These are phyloP conservation scores for Sugiyamaella valdiviana DNA, from an alignment of 805 yeast species.

Conservation along the genomic window DNA sequence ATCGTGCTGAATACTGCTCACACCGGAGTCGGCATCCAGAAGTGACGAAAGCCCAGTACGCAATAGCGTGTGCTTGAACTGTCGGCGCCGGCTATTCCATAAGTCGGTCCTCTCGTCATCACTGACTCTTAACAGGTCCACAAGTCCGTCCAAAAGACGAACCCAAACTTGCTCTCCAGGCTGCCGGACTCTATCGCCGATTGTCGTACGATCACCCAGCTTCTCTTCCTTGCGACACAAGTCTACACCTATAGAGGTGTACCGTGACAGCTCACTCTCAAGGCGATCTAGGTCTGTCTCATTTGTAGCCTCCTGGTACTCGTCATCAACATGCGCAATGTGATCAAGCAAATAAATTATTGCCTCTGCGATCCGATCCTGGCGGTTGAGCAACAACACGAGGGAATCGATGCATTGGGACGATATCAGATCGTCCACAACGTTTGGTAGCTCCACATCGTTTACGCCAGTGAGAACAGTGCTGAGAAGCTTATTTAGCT, in stretches of 20 bases:
- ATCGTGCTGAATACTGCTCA: constrained; percentile 15
- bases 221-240: constrained; percentile 17
- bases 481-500: constrained; percentile 21
- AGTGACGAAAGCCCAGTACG: constrained; percentile 19
- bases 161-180: constrained; percentile 33
- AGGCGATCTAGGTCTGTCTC: neutral
- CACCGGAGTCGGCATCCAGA: constrained; percentile 28
- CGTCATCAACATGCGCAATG: constrained; percentile 17
- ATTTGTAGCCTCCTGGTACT: constrained; percentile 5
- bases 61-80: constrained; percentile 13
- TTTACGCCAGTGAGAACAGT: constrained; percentile 28
- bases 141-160: constrained; percentile 36
- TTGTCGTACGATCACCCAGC: neutral
- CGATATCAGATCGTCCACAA: constrained; percentile 27
- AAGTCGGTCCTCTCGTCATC: constrained; percentile 18
- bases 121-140: constrained; percentile 23
- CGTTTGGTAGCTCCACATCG: constrained; percentile 25
- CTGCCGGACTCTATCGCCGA: constrained; percentile 1
- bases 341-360: constrained; percentile 28
- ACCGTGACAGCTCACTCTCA: constrained; percentile 13
- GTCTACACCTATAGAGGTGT: constrained; percentile 20
- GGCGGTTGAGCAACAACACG: constrained; percentile 23
- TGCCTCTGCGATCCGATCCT: constrained; percentile 24
- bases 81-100: neutral
- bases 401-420: constrained; percentile 25